A percentile compares a stretch with the other conserved stretches of the same genome.
These are phyloP conservation scores for Anaeramoeba flamelloides DNA, from an alignment of 78 protist genomes.

Conservation along the genomic window DNA sequence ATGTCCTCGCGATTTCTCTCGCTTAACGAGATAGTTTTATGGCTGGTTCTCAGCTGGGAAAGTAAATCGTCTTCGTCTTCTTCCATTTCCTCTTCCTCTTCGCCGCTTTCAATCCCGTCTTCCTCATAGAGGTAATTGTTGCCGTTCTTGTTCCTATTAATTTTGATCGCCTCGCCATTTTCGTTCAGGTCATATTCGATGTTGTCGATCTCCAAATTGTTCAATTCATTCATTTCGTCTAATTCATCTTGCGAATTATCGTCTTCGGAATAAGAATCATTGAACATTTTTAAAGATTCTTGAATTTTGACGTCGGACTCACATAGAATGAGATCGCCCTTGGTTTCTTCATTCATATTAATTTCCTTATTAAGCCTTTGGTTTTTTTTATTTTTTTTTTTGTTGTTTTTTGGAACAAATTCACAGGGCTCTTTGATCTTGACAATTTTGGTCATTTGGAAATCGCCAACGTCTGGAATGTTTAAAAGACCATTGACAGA, in stretches of 20 bases:
- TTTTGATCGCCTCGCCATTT: no score
- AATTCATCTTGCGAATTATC: not conserved
- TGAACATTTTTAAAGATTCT: not conserved
- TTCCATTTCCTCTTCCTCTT: not conserved
- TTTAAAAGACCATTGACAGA: not conserved
- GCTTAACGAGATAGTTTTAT: not conserved
- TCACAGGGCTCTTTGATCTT: not conserved
- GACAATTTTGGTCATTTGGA: not conserved
- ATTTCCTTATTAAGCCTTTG: no score
- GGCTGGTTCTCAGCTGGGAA: not conserved
- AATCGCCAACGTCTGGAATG: not conserved
- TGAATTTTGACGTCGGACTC: not conserved
- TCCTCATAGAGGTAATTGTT: no score
- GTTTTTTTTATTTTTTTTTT: not conserved
- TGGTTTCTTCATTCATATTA: not conserved
- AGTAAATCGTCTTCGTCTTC: not conserved
- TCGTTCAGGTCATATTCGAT: not conserved
- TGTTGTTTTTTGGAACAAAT: not conserved
- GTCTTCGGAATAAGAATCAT: not conserved
- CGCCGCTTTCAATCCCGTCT: not conserved
- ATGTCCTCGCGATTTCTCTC: conserved; percentile 13
- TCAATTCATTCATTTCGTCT: not conserved
- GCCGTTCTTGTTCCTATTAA: no score
- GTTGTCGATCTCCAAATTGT: not conserved
- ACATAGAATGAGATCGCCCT: not conserved